Evolutionary conservation across 805 yeast species (phyloP), one percentile per base, ranked within the genome.

Genomic region (Cyberlindnera meyerae): DNA sequence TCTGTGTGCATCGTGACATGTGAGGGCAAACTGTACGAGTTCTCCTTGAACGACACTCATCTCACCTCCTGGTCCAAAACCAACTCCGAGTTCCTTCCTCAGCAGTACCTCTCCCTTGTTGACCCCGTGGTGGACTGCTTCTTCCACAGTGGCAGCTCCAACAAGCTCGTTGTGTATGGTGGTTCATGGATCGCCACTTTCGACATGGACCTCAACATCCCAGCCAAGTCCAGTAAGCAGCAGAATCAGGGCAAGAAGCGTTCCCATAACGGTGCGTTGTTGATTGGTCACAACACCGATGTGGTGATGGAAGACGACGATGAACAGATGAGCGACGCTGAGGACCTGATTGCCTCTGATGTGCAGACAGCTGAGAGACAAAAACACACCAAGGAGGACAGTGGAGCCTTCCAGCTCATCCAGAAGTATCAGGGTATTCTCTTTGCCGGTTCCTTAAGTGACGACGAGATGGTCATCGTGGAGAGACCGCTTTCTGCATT

Each of bases 81-180:
- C 35, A 87, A 87, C 58, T 72, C 86, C 13, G 93, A 83, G 35
- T 68, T 73, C 39, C 60, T 88, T 45, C 97, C 97, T 2, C 65
- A 65, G 25, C 76, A 77, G 43, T 78, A 82, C 43, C 54, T 69
- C 13, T 57, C 65, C 3, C 63, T 73, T 36, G 73, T 71, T 13
- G 90, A 83, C 39, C 78, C 81, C 49, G 79, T 94, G 37, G 70
- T 75, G 41, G 96, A 95, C 12, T 58, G 84, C 11, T 85, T 83
- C 53, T 53, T 57, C 12, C n/a, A n/a, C n/a, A n/a, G n/a, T n/a
- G n/a, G n/a, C n/a, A n/a, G n/a, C n/a, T 47, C 61, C 2, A 51
- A 62, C 24, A 68, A 75, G 38, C 63, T 82, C 12, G 90, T 96
- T 96, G 61, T 87, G n/a, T 88, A 85, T 75, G 95, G 96, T 2